Percentiles rank a stretch among this genome's conserved stretches.
Evolutionary conservation across 2,329 filamentous ascomycete genomes (phyloP).

Genomic region (Cryphonectria carpinicola): DNA sequence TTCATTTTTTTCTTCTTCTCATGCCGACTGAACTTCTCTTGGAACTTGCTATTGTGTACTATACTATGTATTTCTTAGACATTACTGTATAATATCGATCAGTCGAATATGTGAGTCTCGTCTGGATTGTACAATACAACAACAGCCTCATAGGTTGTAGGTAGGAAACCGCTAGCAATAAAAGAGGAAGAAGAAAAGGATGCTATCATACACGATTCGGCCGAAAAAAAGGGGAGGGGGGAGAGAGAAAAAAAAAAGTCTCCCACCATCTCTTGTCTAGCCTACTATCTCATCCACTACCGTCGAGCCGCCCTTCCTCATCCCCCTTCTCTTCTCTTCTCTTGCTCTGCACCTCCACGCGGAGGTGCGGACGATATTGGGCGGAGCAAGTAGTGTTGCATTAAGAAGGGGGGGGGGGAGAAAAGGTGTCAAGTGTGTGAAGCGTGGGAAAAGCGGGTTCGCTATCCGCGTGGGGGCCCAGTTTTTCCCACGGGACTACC

Average conservation of each 20-base stretch:
- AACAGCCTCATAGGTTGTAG: neutral
- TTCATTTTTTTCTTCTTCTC: neutral
- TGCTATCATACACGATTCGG: neutral
- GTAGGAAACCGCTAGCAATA: neutral
- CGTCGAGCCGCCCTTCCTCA: no score
- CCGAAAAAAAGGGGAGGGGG: neutral
- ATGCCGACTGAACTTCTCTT: neutral
- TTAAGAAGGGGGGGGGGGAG: neutral
- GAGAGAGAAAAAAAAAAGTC: neutral
- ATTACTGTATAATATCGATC: neutral
- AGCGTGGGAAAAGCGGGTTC: neutral
- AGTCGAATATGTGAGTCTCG: neutral
- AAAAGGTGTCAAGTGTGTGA: no score
- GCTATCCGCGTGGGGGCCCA: conserved; percentile 1
- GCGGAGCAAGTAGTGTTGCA: neutral
- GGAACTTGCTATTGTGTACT: neutral
- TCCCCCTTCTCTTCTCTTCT: neutral
- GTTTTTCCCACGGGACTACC: neutral
- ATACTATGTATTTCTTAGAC: neutral
- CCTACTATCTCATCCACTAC: neutral
- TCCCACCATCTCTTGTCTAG: neutral
- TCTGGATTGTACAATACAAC: neutral
- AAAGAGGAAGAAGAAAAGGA: neutral
- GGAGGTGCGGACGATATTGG: neutral
- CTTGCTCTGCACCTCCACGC: neutral